Percentiles rank a stretch among this genome's conserved stretches.
Evolutionary conservation across 768 basidiomycete genomes (phyloP).

Genomic region (Trametes meyenii): DNA sequence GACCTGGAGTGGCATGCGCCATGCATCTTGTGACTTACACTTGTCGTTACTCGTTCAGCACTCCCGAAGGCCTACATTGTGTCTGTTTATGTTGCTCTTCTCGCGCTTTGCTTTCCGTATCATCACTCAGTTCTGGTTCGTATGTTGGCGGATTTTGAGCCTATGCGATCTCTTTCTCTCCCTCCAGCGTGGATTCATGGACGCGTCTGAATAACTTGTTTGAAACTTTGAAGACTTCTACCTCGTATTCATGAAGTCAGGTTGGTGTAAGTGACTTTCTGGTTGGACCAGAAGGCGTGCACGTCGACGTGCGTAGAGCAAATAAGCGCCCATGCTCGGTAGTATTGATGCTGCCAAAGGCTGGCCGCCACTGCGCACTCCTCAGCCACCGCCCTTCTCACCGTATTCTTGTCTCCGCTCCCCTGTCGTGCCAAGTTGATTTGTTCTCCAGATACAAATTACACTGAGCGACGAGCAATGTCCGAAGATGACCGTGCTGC

Average conservation of each 20-base stretch:
- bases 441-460: not conserved
- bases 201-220: too few species aligned
- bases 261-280: too few species aligned
- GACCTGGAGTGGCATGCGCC: constrained; percentile 31
- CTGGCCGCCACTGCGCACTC: constrained; percentile 6
- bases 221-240: too few species aligned
- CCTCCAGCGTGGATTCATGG: too few species aligned
- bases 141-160: constrained; percentile 21
- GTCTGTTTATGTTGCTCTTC: constrained; percentile 39
- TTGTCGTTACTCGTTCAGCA: constrained; percentile 32
- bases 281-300: not conserved
- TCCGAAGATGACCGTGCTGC: constrained; percentile 78
- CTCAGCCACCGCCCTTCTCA: constrained; percentile 7
- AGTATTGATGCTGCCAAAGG: not conserved
- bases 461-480: constrained; percentile 23
- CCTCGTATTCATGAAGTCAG: not conserved
- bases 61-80: constrained; percentile 33
- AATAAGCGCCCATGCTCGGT: constrained; percentile 1
- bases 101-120: constrained; percentile 19
- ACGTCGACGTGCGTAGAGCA: not conserved
- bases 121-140: constrained; percentile 13
- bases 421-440: not conserved
- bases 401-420: not conserved
- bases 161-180: constrained; percentile 12
- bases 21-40: constrained; percentile 40